Base-by-base conservation (phyloP, 2,329 filamentous ascomycete genomes). In the Fusarium sp. region DNA sequence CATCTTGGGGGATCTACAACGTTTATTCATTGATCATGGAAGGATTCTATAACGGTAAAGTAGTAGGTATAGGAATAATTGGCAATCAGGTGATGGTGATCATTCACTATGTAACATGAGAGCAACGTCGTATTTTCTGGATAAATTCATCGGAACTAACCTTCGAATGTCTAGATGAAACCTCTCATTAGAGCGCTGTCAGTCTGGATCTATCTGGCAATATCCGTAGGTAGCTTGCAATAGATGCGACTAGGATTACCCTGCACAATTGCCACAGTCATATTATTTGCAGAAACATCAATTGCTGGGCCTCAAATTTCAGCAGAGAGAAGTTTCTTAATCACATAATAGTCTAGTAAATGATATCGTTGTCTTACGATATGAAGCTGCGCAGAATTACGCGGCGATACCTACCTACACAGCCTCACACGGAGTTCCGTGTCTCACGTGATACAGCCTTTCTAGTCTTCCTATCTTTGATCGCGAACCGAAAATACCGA, bases 361-460 rank as follows among this genome's bases (percentile, higher is more conserved):
- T 35, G 4, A 35, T 35, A 8, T 9, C 31, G 14, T 7, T 21
- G 21, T 42, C 8, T 14, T 50, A 27, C 15, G 11, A 51, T 33
- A 14, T 6, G 14, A 25, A 4, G 27, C 27, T 29, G 27, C 27
- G 27, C 27, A 29, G 11, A 39, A 56, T 58, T 58, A 58, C 55
- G 55, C 17, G 55, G 55, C 31, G 17, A n/a, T n/a, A 39, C 5
- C 5, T 6, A 25, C n/a, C n/a, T 45, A 42, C 55, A 45, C 55
- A 46, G 55, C 55, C 55, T 56, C 50, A 56, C 40, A 35, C 47
- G 53, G 53, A 57, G 49, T 33, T 55, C 49, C 39, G 40, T 33
- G 20, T 55, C 39, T 27, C 31, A 58, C 31, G 40, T 37, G 25
- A 46, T 15, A 13, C 0, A 2, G 0, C 31, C 8, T 18, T 7